Base-by-base conservation (phyloP, 2,329 filamentous ascomycete species). In the Catunica adiposa region DNA sequence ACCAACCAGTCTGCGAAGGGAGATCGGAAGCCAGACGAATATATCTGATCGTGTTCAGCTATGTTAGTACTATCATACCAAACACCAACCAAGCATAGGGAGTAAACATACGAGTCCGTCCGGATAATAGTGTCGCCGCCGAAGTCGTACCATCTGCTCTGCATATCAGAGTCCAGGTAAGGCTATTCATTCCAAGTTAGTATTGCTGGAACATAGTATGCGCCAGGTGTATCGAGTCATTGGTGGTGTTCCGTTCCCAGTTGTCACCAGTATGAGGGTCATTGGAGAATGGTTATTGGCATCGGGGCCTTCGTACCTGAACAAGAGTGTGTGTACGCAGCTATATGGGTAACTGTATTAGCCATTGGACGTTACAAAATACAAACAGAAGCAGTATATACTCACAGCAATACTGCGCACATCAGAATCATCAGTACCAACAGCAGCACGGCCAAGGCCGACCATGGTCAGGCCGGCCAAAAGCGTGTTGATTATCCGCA, bases 131-230 rank as follows among this genome's bases (percentile, higher is more conserved):
- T 88, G 72, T 95, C 89, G 66, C 90, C 92, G 67, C 92, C 92
- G 78, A 94, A 98, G 73, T 98, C 92, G 71, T 90, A 98, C 90
- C 92, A 98, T 67, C 92, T 84, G 73, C 87, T 95, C 73, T 94
- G 86, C 83, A 97, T 89, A 69, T 97, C 92, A 59, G 89, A 92
- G 72, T 98, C 92, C 63, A 98, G 81, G 71, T 96, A 98, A 60
- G 92, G 92, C 85, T 96, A 66, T 22, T 47, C 53, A 31, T 20
- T 20, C 17, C 15, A 34, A 23, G 44, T 54, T 47, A 54, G 53
- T 48, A 47, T 15, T 29, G 22, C n/a, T 26, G 34, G n/a, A 17
- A 17, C 26, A n/a, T 34, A 17, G 17, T 26, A 34, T 48, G 22
- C 44, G 44, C 22, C 44, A 22, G 23, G 44, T 17, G 38, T n/a